Conservation (phyloP, 2,329 filamentous ascomycete species). For the Cladosporium austrohemisphaericum region DNA sequence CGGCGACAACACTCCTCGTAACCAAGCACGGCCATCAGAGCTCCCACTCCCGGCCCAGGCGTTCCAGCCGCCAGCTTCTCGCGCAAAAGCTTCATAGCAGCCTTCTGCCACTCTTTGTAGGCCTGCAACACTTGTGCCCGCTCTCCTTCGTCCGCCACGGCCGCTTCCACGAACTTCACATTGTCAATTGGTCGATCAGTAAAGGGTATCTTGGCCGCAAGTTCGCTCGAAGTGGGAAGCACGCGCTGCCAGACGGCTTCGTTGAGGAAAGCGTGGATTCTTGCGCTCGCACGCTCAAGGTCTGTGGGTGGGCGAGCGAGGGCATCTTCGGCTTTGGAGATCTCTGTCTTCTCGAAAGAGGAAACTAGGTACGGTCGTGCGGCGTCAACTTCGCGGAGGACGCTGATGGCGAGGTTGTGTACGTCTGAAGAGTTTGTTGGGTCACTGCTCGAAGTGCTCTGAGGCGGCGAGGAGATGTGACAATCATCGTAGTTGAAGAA, state of each 20-base stretch:
- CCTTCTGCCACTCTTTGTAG: conserved; percentile 29
- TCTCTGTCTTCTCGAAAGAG: background rate
- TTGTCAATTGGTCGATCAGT: conserved; percentile 17
- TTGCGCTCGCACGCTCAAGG: conserved; percentile 9
- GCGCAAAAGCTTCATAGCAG: conserved; percentile 54
- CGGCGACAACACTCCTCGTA: conserved; percentile 45
- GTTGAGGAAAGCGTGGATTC: conserved; percentile 14
- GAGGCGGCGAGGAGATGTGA: conserved; percentile 14
- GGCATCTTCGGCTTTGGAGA: background rate
- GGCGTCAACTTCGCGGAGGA: conserved; percentile 5
- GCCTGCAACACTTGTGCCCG: conserved; percentile 17
- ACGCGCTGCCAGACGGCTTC: conserved; percentile 10
- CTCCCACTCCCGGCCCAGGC: conserved; percentile 51
- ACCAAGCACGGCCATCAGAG: conserved; percentile 55
- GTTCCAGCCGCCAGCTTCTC: conserved; percentile 53
- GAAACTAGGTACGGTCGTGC: background rate
- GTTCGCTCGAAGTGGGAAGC: background rate
- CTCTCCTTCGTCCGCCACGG: conserved; percentile 12
- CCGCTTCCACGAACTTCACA: conserved; percentile 1
- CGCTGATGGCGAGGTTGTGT: background rate
- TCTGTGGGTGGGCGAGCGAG: conserved; percentile 9
- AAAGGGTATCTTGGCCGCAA: conserved; percentile 14
- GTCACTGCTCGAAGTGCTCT: background rate
- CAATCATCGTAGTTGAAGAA: conserved; percentile 47
- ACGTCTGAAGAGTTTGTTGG: conserved; percentile 11